phyloP scores from a whole-genome alignment of 1,284 basidiomycete genomes.

The Pseudozyma sp. region DNA sequence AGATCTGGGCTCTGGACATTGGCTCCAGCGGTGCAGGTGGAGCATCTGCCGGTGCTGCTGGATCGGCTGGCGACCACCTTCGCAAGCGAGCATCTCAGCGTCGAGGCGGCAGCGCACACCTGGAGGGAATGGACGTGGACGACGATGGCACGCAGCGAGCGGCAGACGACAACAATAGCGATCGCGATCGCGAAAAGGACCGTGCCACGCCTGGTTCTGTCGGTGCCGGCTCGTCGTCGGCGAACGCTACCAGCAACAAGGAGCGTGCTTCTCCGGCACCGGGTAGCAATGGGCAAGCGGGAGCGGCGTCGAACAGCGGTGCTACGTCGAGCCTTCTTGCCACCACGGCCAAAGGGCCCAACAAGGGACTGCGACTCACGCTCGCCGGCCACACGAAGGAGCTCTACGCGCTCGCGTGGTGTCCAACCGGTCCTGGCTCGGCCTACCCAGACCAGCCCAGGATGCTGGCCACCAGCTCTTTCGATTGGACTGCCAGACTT shows the following conservation, averaged over 20 bases:
- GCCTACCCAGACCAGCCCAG: slow-evolving; percentile 57
- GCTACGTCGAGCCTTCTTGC: slow-evolving; percentile 20
- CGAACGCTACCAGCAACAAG: slow-evolving; percentile 11
- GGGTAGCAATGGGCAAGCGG: slow-evolving; percentile 31
- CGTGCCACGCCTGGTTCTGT: slow-evolving; percentile 37
- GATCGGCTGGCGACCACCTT: slow-evolving; percentile 21
- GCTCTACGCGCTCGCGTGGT: slow-evolving; percentile 66
- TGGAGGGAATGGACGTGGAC: slow-evolving; percentile 55
- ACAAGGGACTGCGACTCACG: slow-evolving; percentile 48
- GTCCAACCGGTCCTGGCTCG: slow-evolving; percentile 58
- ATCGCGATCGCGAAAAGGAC: slow-evolving; percentile 46
- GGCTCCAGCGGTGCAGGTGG: slow-evolving; percentile 19
- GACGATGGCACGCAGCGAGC: slow-evolving; percentile 31
- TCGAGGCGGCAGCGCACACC: slow-evolving; percentile 51
- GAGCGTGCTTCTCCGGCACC: slow-evolving; percentile 34
- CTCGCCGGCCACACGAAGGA: slow-evolving; percentile 65
- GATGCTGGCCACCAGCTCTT: slow-evolving; percentile 66
- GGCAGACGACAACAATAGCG: slow-evolving; percentile 28
- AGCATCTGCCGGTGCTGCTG: slow-evolving; percentile 14
- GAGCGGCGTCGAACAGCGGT: slow-evolving; percentile 9
- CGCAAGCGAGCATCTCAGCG: slow-evolving; percentile 50
- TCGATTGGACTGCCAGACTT: slow-evolving; percentile 64
- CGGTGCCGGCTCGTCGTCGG: slow-evolving; percentile 12
- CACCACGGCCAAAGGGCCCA: slow-evolving; percentile 45
- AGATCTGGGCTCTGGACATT: slow-evolving; percentile 63